Evolutionary conservation across 768 basidiomycete species (phyloP).

Genomic region (Lanmaoa pseudosensibilis): DNA sequence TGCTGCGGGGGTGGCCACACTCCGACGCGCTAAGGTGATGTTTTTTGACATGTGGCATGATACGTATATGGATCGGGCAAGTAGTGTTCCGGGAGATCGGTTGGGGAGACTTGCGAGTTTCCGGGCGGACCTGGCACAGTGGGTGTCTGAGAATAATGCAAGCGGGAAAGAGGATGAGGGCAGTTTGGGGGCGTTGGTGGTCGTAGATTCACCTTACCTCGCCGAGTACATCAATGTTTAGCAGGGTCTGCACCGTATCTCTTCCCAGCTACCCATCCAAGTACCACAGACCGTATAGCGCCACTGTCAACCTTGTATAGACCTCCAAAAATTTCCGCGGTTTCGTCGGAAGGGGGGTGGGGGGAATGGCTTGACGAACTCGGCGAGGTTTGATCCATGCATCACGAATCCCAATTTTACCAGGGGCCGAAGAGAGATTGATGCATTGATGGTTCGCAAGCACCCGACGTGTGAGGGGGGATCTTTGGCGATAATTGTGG

Average conservation of each 20-base stretch:
- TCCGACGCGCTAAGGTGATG: conserved; percentile 8
- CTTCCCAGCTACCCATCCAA: background rate
- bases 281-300: too few relatives aligned
- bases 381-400: too few relatives aligned
- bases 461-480: background rate
- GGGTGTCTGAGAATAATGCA: background rate
- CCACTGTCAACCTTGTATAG: background rate
- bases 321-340: background rate
- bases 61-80: background rate
- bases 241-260: background rate
- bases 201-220: conserved; percentile 9
- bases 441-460: background rate
- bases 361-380: too few relatives aligned
- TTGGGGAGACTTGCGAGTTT: background rate
- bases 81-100: background rate
- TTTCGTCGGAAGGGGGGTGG: background rate
- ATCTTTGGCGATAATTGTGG: too few relatives aligned
- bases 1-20: background rate
- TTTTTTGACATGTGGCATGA: conserved; percentile 15
- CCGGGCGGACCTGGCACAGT: background rate
- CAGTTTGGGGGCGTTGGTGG: conserved; percentile 5
- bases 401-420: too few relatives aligned
- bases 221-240: conserved; percentile 9
- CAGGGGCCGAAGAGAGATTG: background rate
- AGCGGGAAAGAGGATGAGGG: background rate